Conservation (phyloP, 2,329 filamentous ascomycete species). For the Cytospora chrysosperma region DNA sequence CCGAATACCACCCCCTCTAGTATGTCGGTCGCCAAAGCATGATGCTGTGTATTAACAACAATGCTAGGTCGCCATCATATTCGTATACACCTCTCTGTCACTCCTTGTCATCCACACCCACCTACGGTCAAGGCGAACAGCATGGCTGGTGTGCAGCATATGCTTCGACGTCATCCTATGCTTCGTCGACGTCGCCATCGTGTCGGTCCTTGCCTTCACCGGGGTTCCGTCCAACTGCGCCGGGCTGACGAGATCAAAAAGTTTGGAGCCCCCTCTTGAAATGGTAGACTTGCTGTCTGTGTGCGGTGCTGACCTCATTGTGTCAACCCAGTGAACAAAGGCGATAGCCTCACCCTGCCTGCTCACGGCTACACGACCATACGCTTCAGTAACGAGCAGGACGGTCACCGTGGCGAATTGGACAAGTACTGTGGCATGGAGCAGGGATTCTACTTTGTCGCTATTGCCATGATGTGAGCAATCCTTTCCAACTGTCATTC, state of each 20-base stretch:
- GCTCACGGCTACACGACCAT: constrained; percentile 30
- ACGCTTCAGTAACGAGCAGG: constrained; percentile 33
- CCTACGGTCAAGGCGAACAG: constrained; percentile 28
- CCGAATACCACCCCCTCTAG: neutral
- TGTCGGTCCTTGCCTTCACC: constrained; percentile 35
- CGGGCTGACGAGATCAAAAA: constrained; percentile 31
- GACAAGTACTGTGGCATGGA: constrained; percentile 35
- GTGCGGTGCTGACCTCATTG: neutral
- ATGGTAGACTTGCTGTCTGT: neutral
- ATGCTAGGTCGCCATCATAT: constrained; percentile 31
- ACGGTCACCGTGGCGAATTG: constrained; percentile 30
- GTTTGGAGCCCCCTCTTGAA: neutral
- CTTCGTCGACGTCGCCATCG: constrained; percentile 33
- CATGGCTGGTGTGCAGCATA: constrained; percentile 32
- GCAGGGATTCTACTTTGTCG: constrained; percentile 35
- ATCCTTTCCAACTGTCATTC: neutral
- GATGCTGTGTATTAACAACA: neutral
- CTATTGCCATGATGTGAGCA: constrained; percentile 33
- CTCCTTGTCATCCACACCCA: constrained; percentile 34
- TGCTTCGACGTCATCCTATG: constrained; percentile 34
- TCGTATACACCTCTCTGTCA: constrained; percentile 35
- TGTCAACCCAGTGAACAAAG: neutral
- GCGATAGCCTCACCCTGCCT: neutral
- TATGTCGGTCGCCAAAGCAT: constrained; percentile 9
- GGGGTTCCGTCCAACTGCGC: constrained; percentile 37